A percentile compares a stretch with the other conserved stretches of the same genome.
These are phyloP conservation scores for Aphanomyces stellatus DNA, from an alignment of 352 stramenopile genomes.

Conservation along the genomic window DNA sequence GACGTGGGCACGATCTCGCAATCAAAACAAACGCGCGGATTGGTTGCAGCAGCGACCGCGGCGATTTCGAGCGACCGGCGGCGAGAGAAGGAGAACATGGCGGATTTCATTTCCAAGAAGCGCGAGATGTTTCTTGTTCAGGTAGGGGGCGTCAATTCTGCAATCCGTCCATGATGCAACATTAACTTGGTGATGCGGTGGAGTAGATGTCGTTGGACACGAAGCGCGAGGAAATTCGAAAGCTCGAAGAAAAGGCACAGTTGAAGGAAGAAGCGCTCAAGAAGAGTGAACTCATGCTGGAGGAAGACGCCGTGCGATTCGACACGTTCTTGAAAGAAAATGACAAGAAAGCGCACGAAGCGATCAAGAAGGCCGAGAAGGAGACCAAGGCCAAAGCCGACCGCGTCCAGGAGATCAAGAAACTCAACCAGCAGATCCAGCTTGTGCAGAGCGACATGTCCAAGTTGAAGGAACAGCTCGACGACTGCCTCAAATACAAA, in stretches of 20 bases:
- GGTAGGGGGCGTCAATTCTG: not conserved
- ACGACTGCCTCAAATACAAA: constrained; percentile 92
- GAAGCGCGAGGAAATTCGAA: constrained; percentile 94
- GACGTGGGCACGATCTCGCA: constrained; percentile 48
- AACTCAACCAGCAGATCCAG: constrained; percentile 93
- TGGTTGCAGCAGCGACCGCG: constrained; percentile 68
- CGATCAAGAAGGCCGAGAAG: constrained; percentile 91
- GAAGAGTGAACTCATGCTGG: constrained; percentile 93
- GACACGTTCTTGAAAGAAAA: constrained; percentile 97
- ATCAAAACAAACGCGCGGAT: constrained; percentile 60
- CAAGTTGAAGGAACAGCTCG: constrained; percentile 90
- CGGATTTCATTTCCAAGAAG: constrained; percentile 95
- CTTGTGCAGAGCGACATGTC: constrained; percentile 90
- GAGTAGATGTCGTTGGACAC: constrained; percentile 90
- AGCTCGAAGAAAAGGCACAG: constrained; percentile 93
- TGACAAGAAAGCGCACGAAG: constrained; percentile 94
- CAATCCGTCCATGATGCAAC: not conserved
- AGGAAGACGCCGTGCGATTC: constrained; percentile 93
- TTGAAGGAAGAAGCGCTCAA: constrained; percentile 93
- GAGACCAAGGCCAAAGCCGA: constrained; percentile 92
- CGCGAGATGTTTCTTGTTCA: constrained; percentile 95
- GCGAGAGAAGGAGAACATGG: constrained; percentile 93
- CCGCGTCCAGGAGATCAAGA: constrained; percentile 93
- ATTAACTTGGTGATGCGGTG: too few species aligned
- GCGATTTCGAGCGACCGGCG: constrained; percentile 79